phyloP scores from a whole-genome alignment of 176 grass and related monocot genomes.

The Phragmites australis region DNA sequence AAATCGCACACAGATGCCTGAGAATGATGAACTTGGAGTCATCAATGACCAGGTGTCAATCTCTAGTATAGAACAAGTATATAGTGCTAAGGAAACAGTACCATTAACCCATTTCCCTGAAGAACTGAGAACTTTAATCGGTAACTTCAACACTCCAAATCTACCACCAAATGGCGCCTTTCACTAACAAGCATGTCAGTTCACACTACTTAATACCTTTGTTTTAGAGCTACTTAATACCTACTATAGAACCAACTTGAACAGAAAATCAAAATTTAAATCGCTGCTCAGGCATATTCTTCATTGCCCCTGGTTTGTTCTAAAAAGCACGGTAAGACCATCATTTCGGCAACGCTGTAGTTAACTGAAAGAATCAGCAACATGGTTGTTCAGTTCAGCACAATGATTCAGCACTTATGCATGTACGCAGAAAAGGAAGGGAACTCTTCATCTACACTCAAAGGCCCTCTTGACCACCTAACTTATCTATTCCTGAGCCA shows the following conservation, averaged over 20 bases:
- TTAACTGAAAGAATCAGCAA: conserved; percentile 23
- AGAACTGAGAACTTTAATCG: background rate
- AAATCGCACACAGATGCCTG: background rate
- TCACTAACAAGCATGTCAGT: conserved; percentile 2
- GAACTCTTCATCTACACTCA: conserved; percentile 42
- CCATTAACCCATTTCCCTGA: background rate
- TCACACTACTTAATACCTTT: background rate
- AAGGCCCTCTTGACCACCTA: conserved; percentile 36
- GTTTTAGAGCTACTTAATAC: background rate
- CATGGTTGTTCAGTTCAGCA: conserved; percentile 33
- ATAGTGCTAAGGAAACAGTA: background rate
- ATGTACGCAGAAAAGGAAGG: conserved; percentile 5
- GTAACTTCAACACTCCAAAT: background rate
- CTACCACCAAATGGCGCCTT: background rate
- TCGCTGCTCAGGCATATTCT: background rate
- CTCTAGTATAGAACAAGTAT: background rate
- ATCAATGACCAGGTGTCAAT: conserved; percentile 2
- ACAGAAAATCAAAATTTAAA: background rate
- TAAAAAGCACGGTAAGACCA: background rate
- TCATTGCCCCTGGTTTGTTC: background rate
- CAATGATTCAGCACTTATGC: conserved; percentile 32
- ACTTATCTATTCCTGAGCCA: conserved; percentile 28
- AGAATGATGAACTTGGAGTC: background rate
- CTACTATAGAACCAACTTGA: background rate
- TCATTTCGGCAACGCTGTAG: background rate